These are phyloP conservation scores for Ailanthus altissimus DNA, from an alignment of 345 rosid genomes.

Conservation along the genomic window DNA sequence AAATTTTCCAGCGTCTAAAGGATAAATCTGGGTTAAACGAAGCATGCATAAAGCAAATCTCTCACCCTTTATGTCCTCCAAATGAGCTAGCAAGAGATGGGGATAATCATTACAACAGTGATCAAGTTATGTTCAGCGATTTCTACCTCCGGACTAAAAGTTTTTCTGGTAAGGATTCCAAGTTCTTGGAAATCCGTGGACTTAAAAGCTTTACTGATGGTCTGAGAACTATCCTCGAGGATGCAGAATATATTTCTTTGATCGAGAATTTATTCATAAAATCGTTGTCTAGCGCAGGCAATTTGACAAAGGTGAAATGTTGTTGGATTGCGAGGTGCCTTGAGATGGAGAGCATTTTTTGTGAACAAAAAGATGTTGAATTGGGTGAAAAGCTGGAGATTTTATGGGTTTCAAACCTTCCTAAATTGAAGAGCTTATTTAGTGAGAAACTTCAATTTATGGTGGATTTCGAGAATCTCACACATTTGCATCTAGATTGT, in stretches of 20 bases:
- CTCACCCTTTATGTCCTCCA: slow-evolving; percentile 14
- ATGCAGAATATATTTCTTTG: slow-evolving; percentile 34
- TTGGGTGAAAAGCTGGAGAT: slow-evolving; percentile 35
- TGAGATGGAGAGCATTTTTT: slow-evolving; percentile 28
- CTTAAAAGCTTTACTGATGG: slow-evolving; percentile 20
- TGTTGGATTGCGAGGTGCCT: slow-evolving; percentile 44
- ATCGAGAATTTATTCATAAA: slow-evolving; percentile 27
- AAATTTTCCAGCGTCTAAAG: slow-evolving; percentile 23
- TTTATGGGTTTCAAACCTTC: slow-evolving; percentile 43
- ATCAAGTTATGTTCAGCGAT: slow-evolving; percentile 5
- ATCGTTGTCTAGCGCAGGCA: slow-evolving; percentile 30
- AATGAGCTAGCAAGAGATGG: neutral
- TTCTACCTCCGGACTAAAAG: slow-evolving; percentile 20
- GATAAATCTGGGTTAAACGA: neutral
- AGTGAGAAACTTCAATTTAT: slow-evolving; percentile 10
- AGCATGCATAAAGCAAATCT: slow-evolving; percentile 6
- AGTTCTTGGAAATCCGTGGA: slow-evolving; percentile 42
- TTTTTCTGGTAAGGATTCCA: neutral
- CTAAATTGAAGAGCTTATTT: slow-evolving; percentile 30
- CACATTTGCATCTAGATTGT: slow-evolving; percentile 41
- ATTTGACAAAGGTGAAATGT: slow-evolving; percentile 27
- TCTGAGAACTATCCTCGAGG: slow-evolving; percentile 20
- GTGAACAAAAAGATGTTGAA: slow-evolving; percentile 23
- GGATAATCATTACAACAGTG: neutral
- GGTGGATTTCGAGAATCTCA: slow-evolving; percentile 37